Percentiles rank a stretch among this genome's conserved stretches.
Conservation (phyloP, 345 rosid species). For the Dovyalis caffra region DNA sequence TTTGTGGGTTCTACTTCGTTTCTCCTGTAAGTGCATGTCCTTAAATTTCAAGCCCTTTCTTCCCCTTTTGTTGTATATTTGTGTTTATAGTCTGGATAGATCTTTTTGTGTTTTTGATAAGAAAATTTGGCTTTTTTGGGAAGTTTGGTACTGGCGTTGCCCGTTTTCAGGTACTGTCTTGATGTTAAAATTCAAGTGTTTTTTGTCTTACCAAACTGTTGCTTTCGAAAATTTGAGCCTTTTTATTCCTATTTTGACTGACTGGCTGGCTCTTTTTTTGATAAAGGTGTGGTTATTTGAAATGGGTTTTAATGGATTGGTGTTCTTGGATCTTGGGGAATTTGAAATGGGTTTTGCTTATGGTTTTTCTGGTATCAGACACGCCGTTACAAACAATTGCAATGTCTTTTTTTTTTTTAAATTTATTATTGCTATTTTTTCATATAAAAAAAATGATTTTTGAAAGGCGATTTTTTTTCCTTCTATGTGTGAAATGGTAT, state of each 20-base stretch:
- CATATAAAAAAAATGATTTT: too few relatives aligned
- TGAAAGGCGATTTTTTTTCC: too few relatives aligned
- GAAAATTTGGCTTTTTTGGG: neutral
- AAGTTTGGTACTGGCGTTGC: neutral
- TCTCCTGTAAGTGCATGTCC: too few relatives aligned
- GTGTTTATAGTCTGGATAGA: neutral
- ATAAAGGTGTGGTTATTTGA: neutral
- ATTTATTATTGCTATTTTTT: too few relatives aligned
- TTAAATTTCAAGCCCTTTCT: neutral
- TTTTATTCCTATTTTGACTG: neutral
- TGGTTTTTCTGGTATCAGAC: too few relatives aligned
- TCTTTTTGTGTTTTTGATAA: neutral
- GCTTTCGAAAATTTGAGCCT: neutral
- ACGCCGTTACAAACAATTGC: too few relatives aligned
- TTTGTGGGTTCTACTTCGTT: neutral
- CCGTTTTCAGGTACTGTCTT: neutral
- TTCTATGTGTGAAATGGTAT: neutral
- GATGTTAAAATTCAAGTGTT: neutral
- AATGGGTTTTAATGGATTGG: neutral
- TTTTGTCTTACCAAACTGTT: neutral
- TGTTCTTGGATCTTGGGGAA: slow-evolving; percentile 6
- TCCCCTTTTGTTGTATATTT: neutral
- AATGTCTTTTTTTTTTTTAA: too few relatives aligned
- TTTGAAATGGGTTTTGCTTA: neutral
- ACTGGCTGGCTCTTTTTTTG: neutral